A percentile compares a stretch with the other conserved stretches of the same genome.
These are phyloP conservation scores for Actinidia arguta DNA, from an alignment of 179 eudicot genomes.

Conservation along the genomic window DNA sequence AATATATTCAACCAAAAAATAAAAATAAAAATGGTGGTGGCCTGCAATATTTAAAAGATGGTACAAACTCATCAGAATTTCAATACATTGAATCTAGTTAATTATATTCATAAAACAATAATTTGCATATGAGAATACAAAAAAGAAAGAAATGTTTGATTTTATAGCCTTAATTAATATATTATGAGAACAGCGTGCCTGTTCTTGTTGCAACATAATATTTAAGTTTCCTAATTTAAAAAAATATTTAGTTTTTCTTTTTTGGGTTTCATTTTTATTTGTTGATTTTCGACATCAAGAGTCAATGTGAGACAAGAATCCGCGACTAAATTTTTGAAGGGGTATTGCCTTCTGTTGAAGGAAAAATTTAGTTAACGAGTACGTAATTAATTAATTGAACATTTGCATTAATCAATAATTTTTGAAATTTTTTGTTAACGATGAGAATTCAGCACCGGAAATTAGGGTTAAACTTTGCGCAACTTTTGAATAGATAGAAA, in stretches of 20 bases:
- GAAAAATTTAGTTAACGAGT: too few relatives aligned
- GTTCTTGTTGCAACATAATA: too few relatives aligned
- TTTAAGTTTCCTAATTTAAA: neutral
- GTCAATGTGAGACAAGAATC: neutral
- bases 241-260: too few relatives aligned
- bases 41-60: slow-evolving; percentile 10
- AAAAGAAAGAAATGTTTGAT: neutral
- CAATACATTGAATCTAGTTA: slow-evolving; percentile 10
- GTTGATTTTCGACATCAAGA: neutral
- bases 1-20: neutral
- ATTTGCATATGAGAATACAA: neutral
- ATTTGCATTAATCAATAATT: neutral
- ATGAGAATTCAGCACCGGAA: neutral
- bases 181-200: neutral
- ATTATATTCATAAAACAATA: neutral
- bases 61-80: neutral
- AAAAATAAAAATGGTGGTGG: slow-evolving; percentile 13
- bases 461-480: neutral
- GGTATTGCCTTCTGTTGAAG: neutral
- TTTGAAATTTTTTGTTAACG: neutral
- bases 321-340: neutral
- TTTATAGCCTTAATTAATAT: neutral
- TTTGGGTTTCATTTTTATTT: neutral
- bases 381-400: neutral
- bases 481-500: neutral